Evolutionary conservation across 2,329 filamentous ascomycete species (phyloP).

Genomic region (Aspergillus oerlinghausenensis): DNA sequence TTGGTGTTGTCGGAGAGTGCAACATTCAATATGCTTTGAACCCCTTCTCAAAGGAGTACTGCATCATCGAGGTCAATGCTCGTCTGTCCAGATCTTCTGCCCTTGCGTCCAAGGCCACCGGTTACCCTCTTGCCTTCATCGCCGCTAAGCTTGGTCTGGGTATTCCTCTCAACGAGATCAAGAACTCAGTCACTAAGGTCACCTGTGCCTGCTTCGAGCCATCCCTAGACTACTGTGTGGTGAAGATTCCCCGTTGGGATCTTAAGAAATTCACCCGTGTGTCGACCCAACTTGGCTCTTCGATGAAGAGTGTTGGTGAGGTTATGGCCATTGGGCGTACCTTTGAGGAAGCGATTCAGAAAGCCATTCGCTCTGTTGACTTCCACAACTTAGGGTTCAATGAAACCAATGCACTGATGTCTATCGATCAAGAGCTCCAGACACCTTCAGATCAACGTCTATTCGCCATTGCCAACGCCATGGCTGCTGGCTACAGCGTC

Average conservation of each 20-base stretch:
- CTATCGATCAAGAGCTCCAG: slow-evolving; percentile 91
- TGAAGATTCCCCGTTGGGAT: slow-evolving; percentile 99
- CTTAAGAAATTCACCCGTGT: slow-evolving; percentile 98
- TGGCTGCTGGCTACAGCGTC: slow-evolving; percentile 88
- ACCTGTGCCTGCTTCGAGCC: slow-evolving; percentile 98
- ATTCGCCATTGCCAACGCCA: slow-evolving; percentile 96
- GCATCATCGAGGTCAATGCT: slow-evolving; percentile 98
- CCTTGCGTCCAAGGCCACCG: slow-evolving; percentile 92
- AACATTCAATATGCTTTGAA: slow-evolving; percentile 99
- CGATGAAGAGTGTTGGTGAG: slow-evolving; percentile 99
- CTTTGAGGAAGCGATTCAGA: slow-evolving; percentile 98
- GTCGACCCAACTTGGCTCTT: slow-evolving; percentile 90
- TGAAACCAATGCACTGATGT: slow-evolving; percentile 87
- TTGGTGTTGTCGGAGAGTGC: slow-evolving; percentile 96
- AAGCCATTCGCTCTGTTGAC: slow-evolving; percentile 92
- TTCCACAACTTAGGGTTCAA: slow-evolving; percentile 94
- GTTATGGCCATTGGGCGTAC: slow-evolving; percentile 97
- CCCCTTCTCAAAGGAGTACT: slow-evolving; percentile 92
- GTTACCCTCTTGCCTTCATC: slow-evolving; percentile 93
- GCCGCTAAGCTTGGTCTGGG: slow-evolving; percentile 93
- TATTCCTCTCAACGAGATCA: slow-evolving; percentile 93
- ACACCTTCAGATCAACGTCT: slow-evolving; percentile 96
- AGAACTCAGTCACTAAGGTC: slow-evolving; percentile 90
- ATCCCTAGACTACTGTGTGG: slow-evolving; percentile 94
- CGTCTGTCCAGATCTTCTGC: slow-evolving; percentile 93